Evolutionary conservation across 331 rosid genomes (phyloP).

Genomic region (Dryas integrifolia): DNA sequence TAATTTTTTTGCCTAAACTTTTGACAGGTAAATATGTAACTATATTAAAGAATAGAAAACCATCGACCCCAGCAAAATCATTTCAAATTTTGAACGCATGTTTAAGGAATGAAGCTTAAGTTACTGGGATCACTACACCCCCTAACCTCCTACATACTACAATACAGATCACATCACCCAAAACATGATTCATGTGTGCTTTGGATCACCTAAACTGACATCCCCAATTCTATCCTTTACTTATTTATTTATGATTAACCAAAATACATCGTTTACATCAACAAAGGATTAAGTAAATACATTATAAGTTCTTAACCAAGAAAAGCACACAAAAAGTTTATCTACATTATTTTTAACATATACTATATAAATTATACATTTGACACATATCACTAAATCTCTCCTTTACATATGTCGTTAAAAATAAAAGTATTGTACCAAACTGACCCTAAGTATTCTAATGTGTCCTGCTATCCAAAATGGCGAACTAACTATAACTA

Average conservation of each 20-base stretch:
- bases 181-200: background rate
- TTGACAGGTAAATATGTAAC: background rate
- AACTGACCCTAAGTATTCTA: background rate
- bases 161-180: background rate
- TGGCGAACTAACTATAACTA: background rate
- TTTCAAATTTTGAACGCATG: no score
- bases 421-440: background rate
- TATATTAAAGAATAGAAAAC: background rate
- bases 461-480: background rate
- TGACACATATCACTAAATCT: background rate
- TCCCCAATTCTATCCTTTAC: background rate
- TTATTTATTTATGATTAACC: background rate
- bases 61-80: background rate
- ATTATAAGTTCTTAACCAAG: background rate
- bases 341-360: background rate
- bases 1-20: background rate
- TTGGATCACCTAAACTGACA: background rate
- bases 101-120: no score
- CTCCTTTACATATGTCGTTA: background rate
- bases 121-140: background rate
- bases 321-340: conserved; percentile 2
- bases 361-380: background rate
- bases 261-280: conserved; percentile 1
- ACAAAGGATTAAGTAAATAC: background rate
- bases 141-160: background rate